A percentile compares a stretch with the other conserved stretches of the same genome.
These are phyloP conservation scores for Exophiala oligosperma DNA, from an alignment of 2,329 filamentous ascomycete species.

Conservation along the genomic window DNA sequence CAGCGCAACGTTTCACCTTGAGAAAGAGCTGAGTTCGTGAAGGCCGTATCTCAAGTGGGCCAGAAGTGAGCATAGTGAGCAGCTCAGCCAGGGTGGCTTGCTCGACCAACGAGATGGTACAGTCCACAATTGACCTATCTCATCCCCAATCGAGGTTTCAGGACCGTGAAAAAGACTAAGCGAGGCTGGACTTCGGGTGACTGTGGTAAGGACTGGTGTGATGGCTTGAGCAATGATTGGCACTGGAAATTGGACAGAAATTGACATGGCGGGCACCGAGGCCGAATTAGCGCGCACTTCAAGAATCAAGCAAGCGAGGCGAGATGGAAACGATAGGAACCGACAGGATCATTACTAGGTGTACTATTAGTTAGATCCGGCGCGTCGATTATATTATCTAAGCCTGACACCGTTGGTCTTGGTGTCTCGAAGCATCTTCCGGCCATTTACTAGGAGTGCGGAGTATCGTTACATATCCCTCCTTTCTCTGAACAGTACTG, in stretches of 20 bases:
- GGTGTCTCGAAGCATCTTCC: not conserved
- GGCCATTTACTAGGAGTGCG: not conserved
- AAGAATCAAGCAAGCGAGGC: not conserved
- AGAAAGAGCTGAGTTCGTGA: conserved; percentile 13
- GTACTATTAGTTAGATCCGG: not conserved
- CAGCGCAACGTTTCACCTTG: conserved; percentile 25
- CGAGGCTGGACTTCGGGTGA: conserved; percentile 22
- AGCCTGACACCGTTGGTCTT: not conserved
- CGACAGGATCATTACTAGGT: not conserved
- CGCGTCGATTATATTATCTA: not conserved
- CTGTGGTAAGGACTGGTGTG: conserved; percentile 6
- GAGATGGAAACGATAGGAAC: not conserved
- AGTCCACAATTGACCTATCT: conserved; percentile 19
- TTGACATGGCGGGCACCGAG: conserved; percentile 4
- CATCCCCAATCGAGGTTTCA: conserved; percentile 1
- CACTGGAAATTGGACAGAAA: conserved; percentile 17
- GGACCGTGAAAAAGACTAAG: conserved; percentile 17
- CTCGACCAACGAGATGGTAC: conserved; percentile 21
- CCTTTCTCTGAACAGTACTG: no score
- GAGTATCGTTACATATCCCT: no score
- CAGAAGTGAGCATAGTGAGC: not conserved
- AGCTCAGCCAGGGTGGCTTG: conserved; percentile 17
- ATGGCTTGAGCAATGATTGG: conserved; percentile 15
- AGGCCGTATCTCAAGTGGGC: conserved; percentile 12
- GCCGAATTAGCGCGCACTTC: not conserved